phyloP scores from a whole-genome alignment of 768 basidiomycete genomes.

The Boletus eberwhitei region DNA sequence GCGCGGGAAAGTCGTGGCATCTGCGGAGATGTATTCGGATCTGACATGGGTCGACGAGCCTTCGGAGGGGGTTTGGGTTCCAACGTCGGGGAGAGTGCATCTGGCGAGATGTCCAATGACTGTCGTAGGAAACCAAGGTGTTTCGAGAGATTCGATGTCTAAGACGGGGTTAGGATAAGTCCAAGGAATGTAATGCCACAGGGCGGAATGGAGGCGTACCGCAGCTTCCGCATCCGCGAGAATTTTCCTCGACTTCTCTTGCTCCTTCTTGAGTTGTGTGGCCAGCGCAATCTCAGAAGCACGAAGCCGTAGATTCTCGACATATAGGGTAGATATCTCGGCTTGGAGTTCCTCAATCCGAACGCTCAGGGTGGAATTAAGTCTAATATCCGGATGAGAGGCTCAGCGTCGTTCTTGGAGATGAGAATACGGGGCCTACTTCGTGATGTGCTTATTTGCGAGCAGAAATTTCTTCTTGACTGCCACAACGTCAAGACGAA shows the following conservation, averaged over 20 bases:
- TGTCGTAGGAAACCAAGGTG: constrained; percentile 65
- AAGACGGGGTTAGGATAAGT: not conserved
- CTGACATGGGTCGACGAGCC: constrained; percentile 45
- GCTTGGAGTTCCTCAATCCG: constrained; percentile 82
- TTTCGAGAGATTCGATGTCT: constrained; percentile 62
- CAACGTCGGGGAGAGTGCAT: constrained; percentile 34
- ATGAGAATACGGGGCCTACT: constrained; percentile 45
- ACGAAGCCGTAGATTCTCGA: constrained; percentile 78
- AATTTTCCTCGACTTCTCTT: constrained; percentile 69
- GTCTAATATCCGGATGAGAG: constrained; percentile 38
- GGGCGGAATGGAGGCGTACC: constrained; percentile 41
- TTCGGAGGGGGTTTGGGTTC: constrained; percentile 46
- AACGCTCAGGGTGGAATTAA: constrained; percentile 81
- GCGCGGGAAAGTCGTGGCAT: constrained; percentile 57
- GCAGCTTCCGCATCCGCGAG: constrained; percentile 72
- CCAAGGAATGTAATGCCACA: constrained; percentile 16
- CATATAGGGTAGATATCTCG: constrained; percentile 77
- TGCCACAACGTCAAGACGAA: constrained; percentile 35
- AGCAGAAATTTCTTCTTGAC: constrained; percentile 92
- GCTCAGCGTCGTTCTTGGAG: constrained; percentile 7
- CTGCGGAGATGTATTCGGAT: constrained; percentile 45
- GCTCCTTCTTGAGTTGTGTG: constrained; percentile 75
- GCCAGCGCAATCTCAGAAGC: constrained; percentile 76
- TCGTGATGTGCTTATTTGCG: constrained; percentile 89
- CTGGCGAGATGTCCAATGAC: constrained; percentile 46